phyloP scores from a whole-genome alignment of 176 grass and related monocot genomes.

The Aegilops tauschii region DNA sequence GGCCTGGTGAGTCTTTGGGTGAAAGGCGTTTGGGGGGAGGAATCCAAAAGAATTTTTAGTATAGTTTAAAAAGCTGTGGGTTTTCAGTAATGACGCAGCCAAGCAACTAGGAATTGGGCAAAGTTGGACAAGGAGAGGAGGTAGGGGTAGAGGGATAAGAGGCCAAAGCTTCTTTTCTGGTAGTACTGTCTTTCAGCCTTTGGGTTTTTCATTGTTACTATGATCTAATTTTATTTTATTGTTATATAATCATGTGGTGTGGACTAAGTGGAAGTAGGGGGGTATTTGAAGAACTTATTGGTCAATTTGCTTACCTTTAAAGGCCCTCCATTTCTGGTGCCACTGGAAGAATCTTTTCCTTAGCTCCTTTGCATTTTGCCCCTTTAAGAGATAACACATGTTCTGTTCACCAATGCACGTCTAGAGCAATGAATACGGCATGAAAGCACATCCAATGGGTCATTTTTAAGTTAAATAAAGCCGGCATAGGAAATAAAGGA shows the following conservation, averaged over 20 bases:
- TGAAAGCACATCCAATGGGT: not conserved
- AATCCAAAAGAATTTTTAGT: slow-evolving; percentile 39
- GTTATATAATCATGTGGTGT: slow-evolving; percentile 19
- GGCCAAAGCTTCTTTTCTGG: slow-evolving; percentile 27
- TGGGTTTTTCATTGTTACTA: slow-evolving; percentile 4
- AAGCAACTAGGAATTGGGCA: slow-evolving; percentile 27
- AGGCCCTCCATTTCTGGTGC: slow-evolving; percentile 34
- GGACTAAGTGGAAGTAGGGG: slow-evolving; percentile 15
- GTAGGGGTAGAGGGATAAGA: not conserved
- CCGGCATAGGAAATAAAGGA: not conserved
- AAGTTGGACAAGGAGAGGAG: slow-evolving; percentile 35
- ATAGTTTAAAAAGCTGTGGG: slow-evolving; percentile 36
- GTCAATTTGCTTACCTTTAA: slow-evolving; percentile 48
- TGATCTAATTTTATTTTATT: not conserved
- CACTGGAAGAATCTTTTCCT: slow-evolving; percentile 32
- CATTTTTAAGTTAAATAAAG: not conserved
- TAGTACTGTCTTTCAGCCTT: slow-evolving; percentile 27
- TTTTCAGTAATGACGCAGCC: slow-evolving; percentile 38
- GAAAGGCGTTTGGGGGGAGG: slow-evolving; percentile 39
- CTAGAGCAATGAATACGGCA: not conserved
- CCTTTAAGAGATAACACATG: slow-evolving; percentile 28
- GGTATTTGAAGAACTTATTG: slow-evolving; percentile 21
- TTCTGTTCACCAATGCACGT: not conserved
- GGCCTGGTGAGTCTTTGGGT: slow-evolving; percentile 36
- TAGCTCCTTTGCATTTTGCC: slow-evolving; percentile 33